phyloP scores from a whole-genome alignment of 1,284 basidiomycete genomes.

The Papiliotrema nemorosa region DNA sequence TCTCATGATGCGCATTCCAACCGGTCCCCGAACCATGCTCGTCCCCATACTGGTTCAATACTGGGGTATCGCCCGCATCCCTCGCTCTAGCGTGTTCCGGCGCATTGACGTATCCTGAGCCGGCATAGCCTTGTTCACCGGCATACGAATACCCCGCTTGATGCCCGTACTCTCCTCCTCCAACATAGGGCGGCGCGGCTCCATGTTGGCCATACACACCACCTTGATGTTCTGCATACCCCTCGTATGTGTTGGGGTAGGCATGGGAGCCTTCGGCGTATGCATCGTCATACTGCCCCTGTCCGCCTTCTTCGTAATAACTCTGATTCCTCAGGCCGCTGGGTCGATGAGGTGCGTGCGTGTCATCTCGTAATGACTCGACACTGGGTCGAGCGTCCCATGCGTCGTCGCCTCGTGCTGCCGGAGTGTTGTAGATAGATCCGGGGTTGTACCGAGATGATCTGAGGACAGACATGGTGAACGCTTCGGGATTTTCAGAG shows the following conservation, averaged over 20 bases:
- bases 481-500: slow-evolving; percentile 53
- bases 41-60: slow-evolving; percentile 17
- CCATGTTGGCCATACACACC: slow-evolving; percentile 3
- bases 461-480: slow-evolving; percentile 59
- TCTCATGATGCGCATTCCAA: slow-evolving; percentile 14
- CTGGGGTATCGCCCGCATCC: slow-evolving; percentile 23
- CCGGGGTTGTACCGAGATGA: slow-evolving; percentile 62
- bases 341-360: not conserved
- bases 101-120: slow-evolving; percentile 15
- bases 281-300: slow-evolving; percentile 25
- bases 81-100: slow-evolving; percentile 19
- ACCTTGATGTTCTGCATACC: slow-evolving; percentile 8
- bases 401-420: slow-evolving; percentile 53
- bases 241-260: slow-evolving; percentile 10
- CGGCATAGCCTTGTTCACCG: not conserved
- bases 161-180: slow-evolving; percentile 1
- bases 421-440: slow-evolving; percentile 29
- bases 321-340: not conserved
- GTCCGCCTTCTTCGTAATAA: not conserved
- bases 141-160: slow-evolving; percentile 11
- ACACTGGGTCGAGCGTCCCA: slow-evolving; percentile 66
- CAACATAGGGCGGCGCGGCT: not conserved
- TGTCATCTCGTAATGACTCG: slow-evolving; percentile 45
- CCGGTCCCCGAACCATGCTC: slow-evolving; percentile 15
- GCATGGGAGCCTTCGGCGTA: slow-evolving; percentile 15